These are phyloP conservation scores for Akanthomyces uredinophilus DNA, from an alignment of 2,329 filamentous ascomycete species.

Conservation along the genomic window DNA sequence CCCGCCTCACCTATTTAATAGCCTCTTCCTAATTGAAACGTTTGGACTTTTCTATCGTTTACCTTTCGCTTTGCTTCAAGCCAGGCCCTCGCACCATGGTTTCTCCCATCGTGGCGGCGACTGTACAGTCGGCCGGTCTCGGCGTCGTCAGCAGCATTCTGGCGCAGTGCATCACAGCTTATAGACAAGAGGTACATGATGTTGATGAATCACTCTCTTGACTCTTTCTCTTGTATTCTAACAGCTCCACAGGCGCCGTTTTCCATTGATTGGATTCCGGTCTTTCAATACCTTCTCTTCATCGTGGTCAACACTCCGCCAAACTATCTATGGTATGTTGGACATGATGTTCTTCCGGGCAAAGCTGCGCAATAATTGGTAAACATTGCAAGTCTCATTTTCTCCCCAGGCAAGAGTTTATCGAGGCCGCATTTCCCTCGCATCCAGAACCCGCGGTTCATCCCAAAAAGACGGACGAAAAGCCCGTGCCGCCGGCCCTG, in stretches of 20 bases:
- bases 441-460: slow-evolving; percentile 40
- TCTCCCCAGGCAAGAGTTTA: slow-evolving; percentile 62
- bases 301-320: slow-evolving; percentile 69
- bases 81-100: not conserved
- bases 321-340: slow-evolving; percentile 71
- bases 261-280: slow-evolving; percentile 58
- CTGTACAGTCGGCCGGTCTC: slow-evolving; percentile 61
- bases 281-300: slow-evolving; percentile 75
- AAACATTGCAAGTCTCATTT: not conserved
- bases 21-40: not conserved
- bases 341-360: not conserved
- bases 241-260: slow-evolving; percentile 41
- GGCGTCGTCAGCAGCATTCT: slow-evolving; percentile 65
- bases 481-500: slow-evolving; percentile 40
- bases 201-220: not conserved
- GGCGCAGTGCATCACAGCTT: slow-evolving; percentile 64
- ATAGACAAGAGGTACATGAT: slow-evolving; percentile 50
- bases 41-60: not conserved
- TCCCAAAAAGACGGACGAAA: slow-evolving; percentile 32
- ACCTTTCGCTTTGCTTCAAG: not conserved
- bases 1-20: not conserved
- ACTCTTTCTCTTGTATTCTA: not conserved
- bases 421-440: slow-evolving; percentile 71
- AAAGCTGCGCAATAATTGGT: not conserved
- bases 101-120: slow-evolving; percentile 51